Evolutionary conservation across 2,329 filamentous ascomycete genomes (phyloP).

Genomic region (Fusarium luffae): DNA sequence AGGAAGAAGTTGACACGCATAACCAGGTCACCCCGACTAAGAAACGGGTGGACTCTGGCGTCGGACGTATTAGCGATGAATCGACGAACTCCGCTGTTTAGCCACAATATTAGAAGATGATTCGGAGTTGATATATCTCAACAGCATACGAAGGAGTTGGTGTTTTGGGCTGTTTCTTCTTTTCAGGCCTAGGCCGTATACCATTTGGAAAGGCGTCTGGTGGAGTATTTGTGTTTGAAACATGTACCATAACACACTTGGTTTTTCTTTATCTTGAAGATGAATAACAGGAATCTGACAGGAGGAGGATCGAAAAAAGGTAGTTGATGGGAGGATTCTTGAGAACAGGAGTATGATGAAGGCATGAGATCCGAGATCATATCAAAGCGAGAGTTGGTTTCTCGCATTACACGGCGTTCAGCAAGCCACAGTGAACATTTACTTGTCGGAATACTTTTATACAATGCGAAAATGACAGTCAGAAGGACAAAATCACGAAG

Average conservation of each 20-base stretch:
- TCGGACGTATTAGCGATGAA: conserved; percentile 48
- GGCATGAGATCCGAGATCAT: conserved; percentile 16
- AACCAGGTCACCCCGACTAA: conserved; percentile 41
- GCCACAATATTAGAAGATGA: conserved; percentile 6
- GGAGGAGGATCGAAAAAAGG: conserved; percentile 4
- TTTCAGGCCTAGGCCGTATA: conserved; percentile 21
- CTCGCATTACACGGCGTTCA: conserved; percentile 33
- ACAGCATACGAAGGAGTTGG: conserved; percentile 41
- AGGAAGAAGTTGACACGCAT: conserved; percentile 30
- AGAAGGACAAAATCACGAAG: not conserved
- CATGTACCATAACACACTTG: conserved; percentile 41
- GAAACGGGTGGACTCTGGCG: conserved; percentile 50
- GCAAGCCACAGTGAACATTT: conserved; percentile 36
- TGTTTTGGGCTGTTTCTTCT: conserved; percentile 21
- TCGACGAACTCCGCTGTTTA: conserved; percentile 37
- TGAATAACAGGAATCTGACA: conserved; percentile 24
- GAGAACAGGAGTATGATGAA: conserved; percentile 14
- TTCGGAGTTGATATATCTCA: conserved; percentile 20
- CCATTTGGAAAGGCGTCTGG: conserved; percentile 41
- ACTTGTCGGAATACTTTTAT: conserved; percentile 19
- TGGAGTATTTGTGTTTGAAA: conserved; percentile 15
- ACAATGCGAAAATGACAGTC: not conserved
- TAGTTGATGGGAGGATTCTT: conserved; percentile 11
- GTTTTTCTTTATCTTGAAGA: conserved; percentile 21
- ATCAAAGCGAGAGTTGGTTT: conserved; percentile 28